Evolutionary conservation across 768 basidiomycete species (phyloP).

Genomic region (Pleurotus djamor): DNA sequence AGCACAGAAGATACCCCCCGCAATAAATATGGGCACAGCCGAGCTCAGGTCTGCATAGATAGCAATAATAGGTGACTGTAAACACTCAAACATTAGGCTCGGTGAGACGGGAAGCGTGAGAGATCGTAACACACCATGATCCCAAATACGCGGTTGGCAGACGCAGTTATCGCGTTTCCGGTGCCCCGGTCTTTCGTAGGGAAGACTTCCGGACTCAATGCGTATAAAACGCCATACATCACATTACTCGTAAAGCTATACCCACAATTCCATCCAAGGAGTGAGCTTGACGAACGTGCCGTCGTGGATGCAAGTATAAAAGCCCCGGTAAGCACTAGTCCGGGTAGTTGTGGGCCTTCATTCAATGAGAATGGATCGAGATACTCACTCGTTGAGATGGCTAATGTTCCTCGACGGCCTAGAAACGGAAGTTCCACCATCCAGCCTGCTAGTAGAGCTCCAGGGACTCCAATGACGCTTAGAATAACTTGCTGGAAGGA

Average conservation of each 20-base stretch:
- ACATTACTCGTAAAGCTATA: slow-evolving; percentile 51
- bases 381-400: slow-evolving; percentile 40
- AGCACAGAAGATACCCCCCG: slow-evolving; percentile 50
- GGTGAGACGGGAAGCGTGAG: background rate
- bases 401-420: slow-evolving; percentile 53
- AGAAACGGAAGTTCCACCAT: slow-evolving; percentile 48
- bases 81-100: background rate
- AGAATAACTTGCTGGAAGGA: slow-evolving; percentile 47
- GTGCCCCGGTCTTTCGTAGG: slow-evolving; percentile 55
- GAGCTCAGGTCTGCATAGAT: slow-evolving; percentile 45
- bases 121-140: slow-evolving; percentile 41
- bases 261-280: slow-evolving; percentile 59
- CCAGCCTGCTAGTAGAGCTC: slow-evolving; percentile 53
- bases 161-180: slow-evolving; percentile 50
- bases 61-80: slow-evolving; percentile 47
- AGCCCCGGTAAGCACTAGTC: slow-evolving; percentile 43
- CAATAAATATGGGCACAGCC: slow-evolving; percentile 52
- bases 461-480: slow-evolving; percentile 56
- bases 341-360: background rate
- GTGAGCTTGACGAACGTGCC: slow-evolving; percentile 45
- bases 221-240: slow-evolving; percentile 51
- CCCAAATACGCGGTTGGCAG: slow-evolving; percentile 57
- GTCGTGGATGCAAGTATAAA: slow-evolving; percentile 61
- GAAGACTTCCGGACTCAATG: slow-evolving; percentile 48
- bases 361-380: background rate